A percentile compares a stretch with the other conserved stretches of the same genome.
Evolutionary conservation across 441 rosid species (phyloP).

Genomic region (Jatropha podagrica): DNA sequence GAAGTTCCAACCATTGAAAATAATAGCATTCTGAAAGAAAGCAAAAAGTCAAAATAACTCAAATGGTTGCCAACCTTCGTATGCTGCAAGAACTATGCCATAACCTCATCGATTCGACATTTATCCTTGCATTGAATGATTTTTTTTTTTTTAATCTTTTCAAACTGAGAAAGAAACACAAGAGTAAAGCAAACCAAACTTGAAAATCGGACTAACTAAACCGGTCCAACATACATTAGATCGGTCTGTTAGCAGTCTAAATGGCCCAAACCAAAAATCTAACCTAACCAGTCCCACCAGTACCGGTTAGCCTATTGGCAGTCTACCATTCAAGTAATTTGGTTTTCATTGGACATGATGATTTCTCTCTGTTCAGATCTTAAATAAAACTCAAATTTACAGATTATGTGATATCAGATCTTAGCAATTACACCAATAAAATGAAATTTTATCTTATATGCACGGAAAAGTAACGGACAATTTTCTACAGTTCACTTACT

Average conservation of each 20-base stretch:
- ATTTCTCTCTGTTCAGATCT: neutral
- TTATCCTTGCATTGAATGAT: neutral
- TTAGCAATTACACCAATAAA: neutral
- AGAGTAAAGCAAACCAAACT: neutral
- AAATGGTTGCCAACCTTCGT: neutral
- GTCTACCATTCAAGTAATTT: neutral
- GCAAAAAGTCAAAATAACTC: neutral
- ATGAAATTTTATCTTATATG: neutral
- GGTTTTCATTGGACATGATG: neutral
- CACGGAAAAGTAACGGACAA: constrained; percentile 14
- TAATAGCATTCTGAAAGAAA: neutral
- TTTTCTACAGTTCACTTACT: constrained; percentile 55
- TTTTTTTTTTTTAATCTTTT: neutral
- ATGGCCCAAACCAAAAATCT: neutral
- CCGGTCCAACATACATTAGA: neutral
- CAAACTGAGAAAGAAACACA: neutral
- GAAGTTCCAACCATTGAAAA: neutral
- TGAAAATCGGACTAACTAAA: neutral
- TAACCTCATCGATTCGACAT: neutral
- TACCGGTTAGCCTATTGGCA: neutral
- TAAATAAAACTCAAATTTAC: neutral
- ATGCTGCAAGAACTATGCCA: neutral
- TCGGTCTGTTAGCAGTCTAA: neutral
- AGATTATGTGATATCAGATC: neutral
- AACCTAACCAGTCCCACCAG: neutral